Percentiles rank a stretch among this genome's conserved stretches.
These are phyloP conservation scores for Curvularia hawaiiensis DNA, from an alignment of 2,329 filamentous ascomycete species.

Conservation along the genomic window DNA sequence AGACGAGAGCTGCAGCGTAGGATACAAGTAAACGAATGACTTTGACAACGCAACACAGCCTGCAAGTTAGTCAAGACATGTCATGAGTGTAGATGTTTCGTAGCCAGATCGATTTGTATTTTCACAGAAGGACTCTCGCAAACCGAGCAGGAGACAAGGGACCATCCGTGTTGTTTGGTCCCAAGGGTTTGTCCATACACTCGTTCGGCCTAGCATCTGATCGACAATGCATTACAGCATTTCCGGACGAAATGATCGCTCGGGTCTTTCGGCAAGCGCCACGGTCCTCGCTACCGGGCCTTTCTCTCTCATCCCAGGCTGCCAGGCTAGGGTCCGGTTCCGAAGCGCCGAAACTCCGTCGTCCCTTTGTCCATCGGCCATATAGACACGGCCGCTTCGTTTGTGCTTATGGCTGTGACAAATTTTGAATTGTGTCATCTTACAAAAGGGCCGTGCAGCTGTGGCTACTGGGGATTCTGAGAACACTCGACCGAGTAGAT, in stretches of 20 bases:
- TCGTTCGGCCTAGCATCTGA: not conserved
- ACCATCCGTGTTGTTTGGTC: not conserved
- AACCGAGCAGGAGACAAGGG: not conserved
- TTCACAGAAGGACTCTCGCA: not conserved
- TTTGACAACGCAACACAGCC: not conserved
- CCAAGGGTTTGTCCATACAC: not conserved
- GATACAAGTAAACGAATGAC: not conserved
- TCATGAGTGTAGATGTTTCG: no score
- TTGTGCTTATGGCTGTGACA: not conserved
- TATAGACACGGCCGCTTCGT: not conserved
- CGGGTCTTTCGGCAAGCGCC: conserved; percentile 5
- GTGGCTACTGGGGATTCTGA: not conserved
- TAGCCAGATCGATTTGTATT: no score
- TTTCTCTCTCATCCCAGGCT: not conserved
- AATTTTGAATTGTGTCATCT: not conserved
- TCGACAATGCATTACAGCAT: conserved; percentile 1
- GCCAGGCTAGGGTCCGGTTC: not conserved
- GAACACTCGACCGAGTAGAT: not conserved
- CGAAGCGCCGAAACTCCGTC: not conserved
- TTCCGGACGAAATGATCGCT: conserved; percentile 12
- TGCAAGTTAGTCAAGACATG: not conserved
- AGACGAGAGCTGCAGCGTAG: conserved; percentile 3
- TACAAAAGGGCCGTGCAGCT: not conserved
- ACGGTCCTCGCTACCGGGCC: conserved; percentile 1
- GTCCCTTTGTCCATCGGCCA: not conserved